Base-by-base conservation (phyloP, 108 stramenopile species). In the Conticribra weissflogii region DNA sequence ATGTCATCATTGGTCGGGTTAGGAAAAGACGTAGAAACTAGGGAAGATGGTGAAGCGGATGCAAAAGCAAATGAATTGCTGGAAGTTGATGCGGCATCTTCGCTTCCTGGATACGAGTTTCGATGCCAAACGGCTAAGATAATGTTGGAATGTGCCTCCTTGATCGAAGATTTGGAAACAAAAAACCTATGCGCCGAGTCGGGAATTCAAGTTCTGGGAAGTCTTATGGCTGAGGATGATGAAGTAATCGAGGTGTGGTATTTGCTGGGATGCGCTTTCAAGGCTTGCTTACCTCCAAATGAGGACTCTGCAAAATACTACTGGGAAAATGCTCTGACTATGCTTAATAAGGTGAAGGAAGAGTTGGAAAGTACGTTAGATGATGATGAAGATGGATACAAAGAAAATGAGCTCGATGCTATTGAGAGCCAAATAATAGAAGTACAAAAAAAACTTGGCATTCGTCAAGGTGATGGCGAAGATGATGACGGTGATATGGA, bases 181-280 rank as follows among this genome's bases (percentile, higher is more conserved):
- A 74, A 59, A 25, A 71, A 81, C 18, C 65, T 78, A 71, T 91
- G 91, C 34, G 65, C 74, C 17, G 66, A 85, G 24, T 83, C 88
- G 3, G 91, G 90, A 28, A 87, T 93, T 54, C 81, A 82, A 50
- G 91, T 95, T 8, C 53, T 95, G 41, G 91, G 91, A 18, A 93
- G 91, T 75, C 72, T 95, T 8, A 49, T 95, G 71, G 88, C 91
- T 23, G 91, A 95, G 78, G 87, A 95, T 63, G 94, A 95, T 62
- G 91, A 92, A 60, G 90, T 95, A 2, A 71, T 91, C n/a, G 94
- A 95, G 66, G 84, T 88, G 59, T 95, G 89, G 87, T 91, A 79
- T 52, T 69, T 95, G 24, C 68, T 88, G 3, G 94, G 94, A 15
- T 92, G 91, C 69, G 94, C 94, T 0, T 95, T 91, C 68, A 66